phyloP scores from a whole-genome alignment of 768 basidiomycete species.

The Phaeotremella skinneri region DNA sequence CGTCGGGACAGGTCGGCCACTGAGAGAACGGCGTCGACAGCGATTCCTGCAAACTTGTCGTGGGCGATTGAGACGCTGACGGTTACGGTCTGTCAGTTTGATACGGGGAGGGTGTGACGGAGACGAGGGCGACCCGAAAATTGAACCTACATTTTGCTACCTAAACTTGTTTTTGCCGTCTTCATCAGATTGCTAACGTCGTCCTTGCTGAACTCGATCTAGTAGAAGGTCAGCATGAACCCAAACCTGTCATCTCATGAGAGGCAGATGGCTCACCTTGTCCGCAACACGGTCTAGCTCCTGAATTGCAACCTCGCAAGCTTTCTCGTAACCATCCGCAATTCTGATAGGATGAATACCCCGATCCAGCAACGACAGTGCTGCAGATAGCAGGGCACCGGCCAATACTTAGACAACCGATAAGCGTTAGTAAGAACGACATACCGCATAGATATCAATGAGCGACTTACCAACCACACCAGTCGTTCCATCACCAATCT shows the following conservation, averaged over 20 bases:
- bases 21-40: conserved; percentile 90
- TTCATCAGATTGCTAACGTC: conserved; percentile 86
- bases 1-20: conserved; percentile 93
- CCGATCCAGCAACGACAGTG: conserved; percentile 93
- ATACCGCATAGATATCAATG: too few species aligned
- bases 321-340: conserved; percentile 96
- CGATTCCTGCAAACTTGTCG: conserved; percentile 92
- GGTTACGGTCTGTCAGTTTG: conserved; percentile 3
- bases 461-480: conserved; percentile 89
- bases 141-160: conserved; percentile 84
- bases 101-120: neutral
- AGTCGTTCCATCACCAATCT: conserved; percentile 98
- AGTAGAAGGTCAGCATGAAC: neutral
- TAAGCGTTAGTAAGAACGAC: neutral
- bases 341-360: conserved; percentile 99
- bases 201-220: conserved; percentile 74
- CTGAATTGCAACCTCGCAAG: conserved; percentile 83
- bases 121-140: neutral
- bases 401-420: conserved; percentile 68
- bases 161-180: conserved; percentile 91
- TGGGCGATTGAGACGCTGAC: conserved; percentile 93
- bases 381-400: conserved; percentile 93
- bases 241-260: neutral
- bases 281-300: conserved; percentile 90
- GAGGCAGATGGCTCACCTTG: conserved; percentile 50